Evolutionary conservation across 345 rosid species (phyloP).

Genomic region (Eucalyptus sp.): DNA sequence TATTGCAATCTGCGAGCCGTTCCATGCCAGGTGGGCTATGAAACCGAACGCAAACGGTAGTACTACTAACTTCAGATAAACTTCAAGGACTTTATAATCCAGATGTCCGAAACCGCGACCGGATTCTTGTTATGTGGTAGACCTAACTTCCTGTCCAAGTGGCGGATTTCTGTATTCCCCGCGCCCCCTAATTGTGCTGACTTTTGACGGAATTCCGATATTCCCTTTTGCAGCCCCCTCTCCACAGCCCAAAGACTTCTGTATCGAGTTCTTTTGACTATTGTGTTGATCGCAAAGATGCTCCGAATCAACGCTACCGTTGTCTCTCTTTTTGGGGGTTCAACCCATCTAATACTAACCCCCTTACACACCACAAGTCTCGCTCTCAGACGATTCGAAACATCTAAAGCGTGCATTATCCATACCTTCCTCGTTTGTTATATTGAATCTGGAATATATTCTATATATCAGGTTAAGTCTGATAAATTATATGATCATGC

Average conservation of each 20-base stretch:
- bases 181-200: neutral
- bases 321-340: neutral
- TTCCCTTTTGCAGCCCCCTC: neutral
- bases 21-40: neutral
- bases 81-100: neutral
- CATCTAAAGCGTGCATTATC: neutral
- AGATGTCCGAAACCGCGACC: neutral
- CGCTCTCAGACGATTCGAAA: neutral
- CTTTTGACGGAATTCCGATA: neutral
- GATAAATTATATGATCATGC: neutral
- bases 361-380: neutral
- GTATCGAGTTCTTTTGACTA: neutral
- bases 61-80: neutral
- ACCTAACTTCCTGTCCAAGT: neutral
- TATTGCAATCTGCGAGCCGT: neutral
- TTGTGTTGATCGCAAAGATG: neutral
- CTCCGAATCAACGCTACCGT: neutral
- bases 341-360: neutral
- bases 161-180: neutral
- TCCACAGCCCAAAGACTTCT: neutral
- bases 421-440: neutral
- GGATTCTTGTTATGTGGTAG: neutral
- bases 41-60: neutral
- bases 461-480: accelerated
- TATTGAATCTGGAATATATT: neutral